These are phyloP conservation scores for Buddleja alternifolia DNA, from an alignment of 257 asterid species.

Conservation along the genomic window DNA sequence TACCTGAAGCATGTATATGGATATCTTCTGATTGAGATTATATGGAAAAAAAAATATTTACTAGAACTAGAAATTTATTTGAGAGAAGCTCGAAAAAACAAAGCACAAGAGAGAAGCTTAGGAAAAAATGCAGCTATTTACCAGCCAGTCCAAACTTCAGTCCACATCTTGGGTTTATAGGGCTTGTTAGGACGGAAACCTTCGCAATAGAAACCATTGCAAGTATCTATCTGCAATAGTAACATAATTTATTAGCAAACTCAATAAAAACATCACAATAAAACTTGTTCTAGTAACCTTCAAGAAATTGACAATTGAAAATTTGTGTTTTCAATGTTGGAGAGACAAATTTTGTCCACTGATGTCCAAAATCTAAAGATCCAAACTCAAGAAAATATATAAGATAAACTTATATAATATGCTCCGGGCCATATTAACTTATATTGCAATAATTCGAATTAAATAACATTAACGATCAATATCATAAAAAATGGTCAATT, in stretches of 20 bases:
- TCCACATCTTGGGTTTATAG: constrained; percentile 76
- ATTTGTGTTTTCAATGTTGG: too few species aligned
- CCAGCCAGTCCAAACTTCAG: constrained; percentile 84
- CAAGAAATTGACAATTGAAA: constrained; percentile 12
- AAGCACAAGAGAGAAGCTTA: not conserved
- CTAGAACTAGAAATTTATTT: not conserved
- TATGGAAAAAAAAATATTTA: not conserved
- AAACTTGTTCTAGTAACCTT: not conserved
- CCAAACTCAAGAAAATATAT: too few species aligned
- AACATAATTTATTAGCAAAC: not conserved
- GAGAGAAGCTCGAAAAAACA: not conserved
- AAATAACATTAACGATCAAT: not conserved
- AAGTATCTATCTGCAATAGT: constrained; percentile 56
- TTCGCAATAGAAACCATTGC: constrained; percentile 81
- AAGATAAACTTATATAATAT: not conserved
- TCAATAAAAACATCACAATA: not conserved
- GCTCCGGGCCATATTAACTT: not conserved
- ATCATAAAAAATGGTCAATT: not conserved
- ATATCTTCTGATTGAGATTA: not conserved
- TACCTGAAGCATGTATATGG: constrained; percentile 40
- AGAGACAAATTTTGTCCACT: too few species aligned
- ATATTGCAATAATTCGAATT: not conserved
- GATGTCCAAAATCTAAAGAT: not conserved
- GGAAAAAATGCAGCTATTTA: constrained; percentile 16
- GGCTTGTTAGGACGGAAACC: constrained; percentile 64